Conservation (phyloP, 1,284 basidiomycete species). For the Moniliophthora roreri region DNA sequence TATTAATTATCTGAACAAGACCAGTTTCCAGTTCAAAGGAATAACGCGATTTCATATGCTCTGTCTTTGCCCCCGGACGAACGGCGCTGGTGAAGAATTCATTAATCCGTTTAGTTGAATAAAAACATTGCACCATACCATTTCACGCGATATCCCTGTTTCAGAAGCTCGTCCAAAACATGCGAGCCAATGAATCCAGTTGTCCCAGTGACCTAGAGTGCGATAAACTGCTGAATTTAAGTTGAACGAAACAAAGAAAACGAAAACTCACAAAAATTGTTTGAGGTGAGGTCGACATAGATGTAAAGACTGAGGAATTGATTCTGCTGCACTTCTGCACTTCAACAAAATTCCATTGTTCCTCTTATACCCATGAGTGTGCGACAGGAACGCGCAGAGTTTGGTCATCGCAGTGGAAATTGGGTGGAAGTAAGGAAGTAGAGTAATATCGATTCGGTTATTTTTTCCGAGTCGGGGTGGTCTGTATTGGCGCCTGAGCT, state of each 20-base stretch:
- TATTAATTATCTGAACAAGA: conserved; percentile 1
- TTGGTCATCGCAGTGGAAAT: background rate
- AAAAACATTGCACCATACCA: background rate
- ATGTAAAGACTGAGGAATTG: too few species aligned
- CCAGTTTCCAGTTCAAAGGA: background rate
- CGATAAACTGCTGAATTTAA: background rate
- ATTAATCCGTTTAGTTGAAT: background rate
- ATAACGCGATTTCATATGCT: background rate
- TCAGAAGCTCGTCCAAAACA: conserved; percentile 1
- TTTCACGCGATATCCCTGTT: background rate
- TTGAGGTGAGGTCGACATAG: background rate
- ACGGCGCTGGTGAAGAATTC: background rate
- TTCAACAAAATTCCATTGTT: background rate
- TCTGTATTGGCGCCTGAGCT: too few species aligned
- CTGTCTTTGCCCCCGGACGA: background rate
- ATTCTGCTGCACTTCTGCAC: too few species aligned
- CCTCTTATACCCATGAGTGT: background rate
- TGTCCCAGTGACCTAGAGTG: background rate
- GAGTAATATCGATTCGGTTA: background rate
- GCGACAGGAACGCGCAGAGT: background rate
- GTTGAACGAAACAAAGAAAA: background rate
- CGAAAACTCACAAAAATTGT: background rate
- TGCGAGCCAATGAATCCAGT: conserved; percentile 3
- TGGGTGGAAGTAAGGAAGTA: background rate
- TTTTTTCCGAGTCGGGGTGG: too few species aligned